Evolutionary conservation across 495 filamentous ascomycete genomes (phyloP), one percentile per base, ranked within the genome.

Genomic region (Talaromyces proteolyticus): DNA sequence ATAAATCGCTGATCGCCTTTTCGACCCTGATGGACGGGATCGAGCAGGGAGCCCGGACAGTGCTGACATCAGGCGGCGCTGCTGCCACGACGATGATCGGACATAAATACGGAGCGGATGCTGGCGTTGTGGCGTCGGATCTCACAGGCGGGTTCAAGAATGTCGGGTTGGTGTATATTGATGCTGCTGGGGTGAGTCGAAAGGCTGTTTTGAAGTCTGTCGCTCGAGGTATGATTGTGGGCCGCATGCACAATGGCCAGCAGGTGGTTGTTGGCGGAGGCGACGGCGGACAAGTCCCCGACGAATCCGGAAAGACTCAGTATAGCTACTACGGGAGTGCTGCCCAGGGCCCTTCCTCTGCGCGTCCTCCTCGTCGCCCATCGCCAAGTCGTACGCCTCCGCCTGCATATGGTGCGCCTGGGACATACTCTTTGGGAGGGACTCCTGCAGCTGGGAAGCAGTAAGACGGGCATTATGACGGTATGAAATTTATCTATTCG

Each of bases 191-290:
- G 4, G 94, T 98, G 4, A 91, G 86, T 43, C 75, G 93, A 11
- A 76, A 85, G 53, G 94, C 94, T 0, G 78, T 98, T 44, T 80
- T 98, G 53, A 98, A 94, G 72, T 78, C 75, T 3, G 93, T 98
- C 4, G 93, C 94, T 18, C 96, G 95, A 70, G 93, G 94, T n/a
- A 95, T 96, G 92, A 88, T 97, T 0, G 87, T 98, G 16, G 93
- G 93, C 14, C 82, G 80, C 42, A 92, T 96, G 55, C 77, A 76
- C 20, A 85, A 90, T 22, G 88, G 87, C 5, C 86, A 91, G n/a
- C 80, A 92, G 51, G 75, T 95, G 19, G 79, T 97, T 6, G 87
- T 96, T 38, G 89, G 92, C 14, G 81, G 80, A 38, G 88, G 86
- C 12, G 86, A 89, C 53, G 84, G 86, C n/a, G 82, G 85, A 67